phyloP scores from a whole-genome alignment of 1,284 basidiomycete species.

The Amylostereum areolatum region DNA sequence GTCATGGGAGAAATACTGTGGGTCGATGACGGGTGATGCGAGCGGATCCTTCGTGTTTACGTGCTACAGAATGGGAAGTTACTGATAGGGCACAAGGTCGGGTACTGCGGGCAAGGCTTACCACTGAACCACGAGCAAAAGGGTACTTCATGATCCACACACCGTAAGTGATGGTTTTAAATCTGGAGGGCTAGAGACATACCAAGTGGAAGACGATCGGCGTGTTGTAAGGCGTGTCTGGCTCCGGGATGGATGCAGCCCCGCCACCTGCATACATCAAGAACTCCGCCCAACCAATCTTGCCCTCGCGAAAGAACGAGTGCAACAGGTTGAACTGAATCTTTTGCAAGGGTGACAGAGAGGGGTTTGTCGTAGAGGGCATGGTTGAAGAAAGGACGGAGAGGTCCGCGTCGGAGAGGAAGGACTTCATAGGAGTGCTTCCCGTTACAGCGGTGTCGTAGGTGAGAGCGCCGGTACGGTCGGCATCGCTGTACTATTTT shows the following conservation, averaged over 20 bases:
- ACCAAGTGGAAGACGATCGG: constrained; percentile 15
- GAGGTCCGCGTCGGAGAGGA: constrained; percentile 9
- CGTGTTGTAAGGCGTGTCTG: constrained; percentile 11
- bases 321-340: constrained; percentile 10
- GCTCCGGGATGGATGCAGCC: constrained; percentile 4
- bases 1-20: constrained; percentile 32
- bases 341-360: constrained; percentile 7
- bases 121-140: constrained; percentile 10
- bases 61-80: constrained; percentile 15
- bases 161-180: too few species aligned
- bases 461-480: constrained; percentile 7
- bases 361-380: constrained; percentile 3
- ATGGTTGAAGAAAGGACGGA: constrained; percentile 6
- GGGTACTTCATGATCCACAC: constrained; percentile 5
- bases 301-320: constrained; percentile 9
- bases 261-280: constrained; percentile 11
- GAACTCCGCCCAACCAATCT: constrained; percentile 14
- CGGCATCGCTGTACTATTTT: neutral
- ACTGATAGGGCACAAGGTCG: constrained; percentile 8
- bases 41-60: constrained; percentile 31
- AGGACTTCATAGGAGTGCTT: constrained; percentile 7
- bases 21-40: constrained; percentile 34
- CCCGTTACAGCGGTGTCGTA: constrained; percentile 13
- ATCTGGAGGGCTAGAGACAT: constrained; percentile 2
- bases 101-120: neutral